These are phyloP conservation scores for Chlorella sorokiniana DNA, from an alignment of 139 green algal genomes.

Conservation along the genomic window DNA sequence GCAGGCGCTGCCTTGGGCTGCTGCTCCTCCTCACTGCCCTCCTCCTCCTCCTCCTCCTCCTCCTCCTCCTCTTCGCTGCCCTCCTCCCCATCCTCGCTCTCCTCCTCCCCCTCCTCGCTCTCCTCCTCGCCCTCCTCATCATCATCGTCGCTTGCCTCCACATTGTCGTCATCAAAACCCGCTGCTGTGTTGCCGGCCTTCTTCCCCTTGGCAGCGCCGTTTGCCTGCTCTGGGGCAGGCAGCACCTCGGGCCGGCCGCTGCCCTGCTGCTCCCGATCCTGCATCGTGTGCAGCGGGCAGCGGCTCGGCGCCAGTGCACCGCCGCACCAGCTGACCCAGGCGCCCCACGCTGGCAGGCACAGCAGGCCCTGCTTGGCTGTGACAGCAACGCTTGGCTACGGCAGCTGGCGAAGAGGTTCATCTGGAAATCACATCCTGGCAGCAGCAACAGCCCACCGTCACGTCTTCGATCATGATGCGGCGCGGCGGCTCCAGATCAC, in stretches of 20 bases:
- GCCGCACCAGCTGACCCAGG: too few species aligned
- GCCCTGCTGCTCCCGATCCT: neutral
- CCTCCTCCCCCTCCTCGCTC: constrained; percentile 26
- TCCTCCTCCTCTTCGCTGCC: constrained; percentile 23
- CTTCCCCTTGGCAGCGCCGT: neutral
- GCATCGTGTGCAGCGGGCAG: too few species aligned
- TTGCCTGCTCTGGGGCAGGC: neutral
- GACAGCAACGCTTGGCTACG: too few species aligned
- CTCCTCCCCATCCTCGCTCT: neutral
- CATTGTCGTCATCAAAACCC: constrained; percentile 34
- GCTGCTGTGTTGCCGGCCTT: neutral
- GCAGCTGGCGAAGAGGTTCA: too few species aligned
- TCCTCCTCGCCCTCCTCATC: constrained; percentile 36
- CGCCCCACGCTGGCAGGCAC: neutral
- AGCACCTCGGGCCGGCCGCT: neutral
- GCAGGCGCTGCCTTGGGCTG: constrained; percentile 9
- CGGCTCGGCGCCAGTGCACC: too few species aligned
- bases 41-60: constrained; percentile 25
- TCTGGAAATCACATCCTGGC: too few species aligned
- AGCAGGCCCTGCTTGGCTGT: too few species aligned
- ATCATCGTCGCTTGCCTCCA: constrained; percentile 31
- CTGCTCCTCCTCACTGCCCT: constrained; percentile 18
- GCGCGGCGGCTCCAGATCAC: constrained; percentile 27
- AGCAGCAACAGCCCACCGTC: constrained; percentile 8
- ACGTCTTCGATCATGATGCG: constrained; percentile 67